phyloP scores from a whole-genome alignment of 192 early-diverging fungal genomes.

The Glomus cerebriforme region DNA sequence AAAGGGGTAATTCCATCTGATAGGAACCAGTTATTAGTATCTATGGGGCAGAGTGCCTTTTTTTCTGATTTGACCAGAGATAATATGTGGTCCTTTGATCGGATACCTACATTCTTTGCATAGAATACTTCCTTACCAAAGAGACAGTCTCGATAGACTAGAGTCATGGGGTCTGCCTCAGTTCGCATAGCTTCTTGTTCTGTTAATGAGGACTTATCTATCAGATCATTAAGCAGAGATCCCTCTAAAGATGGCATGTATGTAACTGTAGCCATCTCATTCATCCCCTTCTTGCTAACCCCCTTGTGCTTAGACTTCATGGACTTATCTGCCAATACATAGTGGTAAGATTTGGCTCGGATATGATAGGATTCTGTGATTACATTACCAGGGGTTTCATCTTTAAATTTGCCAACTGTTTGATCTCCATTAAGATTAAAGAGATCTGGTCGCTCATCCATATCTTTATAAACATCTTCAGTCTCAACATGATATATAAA shows the following conservation, averaged over 20 bases:
- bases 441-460: constrained; percentile 2
- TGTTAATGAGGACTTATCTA: not conserved
- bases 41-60: not conserved
- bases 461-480: constrained; percentile 21
- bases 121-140: too few species aligned
- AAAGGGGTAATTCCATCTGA: not conserved
- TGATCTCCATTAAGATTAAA: constrained; percentile 17
- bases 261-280: not conserved
- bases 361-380: too few species aligned
- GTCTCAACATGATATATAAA: constrained; percentile 7
- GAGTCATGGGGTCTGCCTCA: not conserved
- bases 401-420: too few species aligned
- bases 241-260: not conserved
- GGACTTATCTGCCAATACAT: constrained; percentile 17
- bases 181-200: not conserved
- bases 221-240: too few species aligned
- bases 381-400: too few species aligned
- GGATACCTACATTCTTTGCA: too few species aligned
- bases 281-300: constrained; percentile 1
- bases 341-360: too few species aligned
- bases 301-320: not conserved
- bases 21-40: not conserved
- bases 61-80: constrained; percentile 9
- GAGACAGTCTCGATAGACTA: constrained; percentile 1
- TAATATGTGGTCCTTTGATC: too few species aligned